Evolutionary conservation across 352 stramenopile genomes (phyloP).

Genomic region (Blastocystis sp.): DNA sequence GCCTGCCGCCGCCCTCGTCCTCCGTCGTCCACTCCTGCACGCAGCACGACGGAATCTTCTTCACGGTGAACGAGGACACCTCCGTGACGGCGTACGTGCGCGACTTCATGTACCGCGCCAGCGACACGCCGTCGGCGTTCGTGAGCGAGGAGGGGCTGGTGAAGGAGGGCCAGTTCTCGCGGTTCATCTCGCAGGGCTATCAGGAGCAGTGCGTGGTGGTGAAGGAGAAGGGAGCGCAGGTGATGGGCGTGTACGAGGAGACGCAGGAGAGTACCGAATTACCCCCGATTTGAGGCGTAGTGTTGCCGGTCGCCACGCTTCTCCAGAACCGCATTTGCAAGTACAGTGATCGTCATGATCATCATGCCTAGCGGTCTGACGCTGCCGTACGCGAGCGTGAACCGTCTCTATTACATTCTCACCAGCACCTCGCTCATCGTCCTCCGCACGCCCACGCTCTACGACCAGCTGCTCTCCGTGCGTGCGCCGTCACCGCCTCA

Average conservation of each 20-base stretch:
- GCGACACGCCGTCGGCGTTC: not conserved
- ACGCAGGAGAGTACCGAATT: too few relatives aligned
- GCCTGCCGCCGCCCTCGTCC: not conserved
- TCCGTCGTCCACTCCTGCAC: not conserved
- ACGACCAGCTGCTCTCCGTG: constrained; percentile 27
- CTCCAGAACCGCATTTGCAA: constrained; percentile 3
- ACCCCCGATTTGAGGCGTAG: not conserved
- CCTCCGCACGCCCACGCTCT: not conserved
- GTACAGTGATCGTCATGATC: not conserved
- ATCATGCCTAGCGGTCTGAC: constrained; percentile 15
- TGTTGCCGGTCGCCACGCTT: not conserved
- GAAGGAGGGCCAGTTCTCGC: not conserved
- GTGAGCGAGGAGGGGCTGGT: not conserved
- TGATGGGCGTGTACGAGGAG: constrained; percentile 1
- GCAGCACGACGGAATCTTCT: constrained; percentile 5
- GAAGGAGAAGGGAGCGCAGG: not conserved
- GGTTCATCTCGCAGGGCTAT: not conserved
- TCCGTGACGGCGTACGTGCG: constrained; percentile 10
- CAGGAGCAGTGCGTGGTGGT: constrained; percentile 23
- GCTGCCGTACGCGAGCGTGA: not conserved
- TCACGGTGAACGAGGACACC: constrained; percentile 35
- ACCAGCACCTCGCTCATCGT: constrained; percentile 17
- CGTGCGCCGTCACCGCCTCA: not conserved
- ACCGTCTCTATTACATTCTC: not conserved
- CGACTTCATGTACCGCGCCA: constrained; percentile 16